Conservation (phyloP, 495 filamentous ascomycete genomes). For the Pseudomonodictys pantanalensis region DNA sequence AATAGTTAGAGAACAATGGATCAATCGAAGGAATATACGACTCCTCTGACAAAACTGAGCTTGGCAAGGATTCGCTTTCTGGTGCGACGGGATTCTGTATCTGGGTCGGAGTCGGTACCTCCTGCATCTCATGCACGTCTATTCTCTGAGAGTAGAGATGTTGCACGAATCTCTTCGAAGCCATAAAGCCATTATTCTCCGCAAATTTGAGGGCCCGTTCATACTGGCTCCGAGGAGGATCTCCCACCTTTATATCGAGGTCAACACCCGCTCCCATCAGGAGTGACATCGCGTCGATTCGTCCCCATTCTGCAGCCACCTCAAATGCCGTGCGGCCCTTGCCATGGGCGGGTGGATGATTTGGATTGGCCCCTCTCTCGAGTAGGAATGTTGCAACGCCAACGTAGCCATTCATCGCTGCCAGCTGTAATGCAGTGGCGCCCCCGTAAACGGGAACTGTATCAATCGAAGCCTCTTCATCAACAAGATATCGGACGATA, state of each 20-base stretch:
- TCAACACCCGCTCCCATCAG: neutral
- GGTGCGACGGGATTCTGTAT: too few relatives aligned
- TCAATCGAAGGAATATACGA: too few relatives aligned
- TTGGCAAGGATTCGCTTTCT: too few relatives aligned
- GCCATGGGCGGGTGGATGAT: neutral
- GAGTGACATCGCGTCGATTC: conserved; percentile 1
- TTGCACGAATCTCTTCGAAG: neutral
- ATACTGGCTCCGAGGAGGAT: neutral
- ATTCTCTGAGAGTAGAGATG: too few relatives aligned
- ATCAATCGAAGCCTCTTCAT: neutral
- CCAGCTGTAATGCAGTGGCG: conserved; percentile 4
- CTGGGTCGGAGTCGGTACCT: too few relatives aligned
- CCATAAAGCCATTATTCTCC: neutral
- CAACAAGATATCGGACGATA: neutral
- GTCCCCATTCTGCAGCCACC: neutral
- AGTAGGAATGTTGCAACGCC: conserved; percentile 5
- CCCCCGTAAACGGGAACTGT: neutral
- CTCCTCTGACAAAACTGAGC: too few relatives aligned
- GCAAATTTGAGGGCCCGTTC: conserved; percentile 2
- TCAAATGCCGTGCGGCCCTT: conserved; percentile 8
- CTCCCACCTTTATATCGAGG: neutral
- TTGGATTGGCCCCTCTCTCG: conserved; percentile 1
- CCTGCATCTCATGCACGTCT: too few relatives aligned
- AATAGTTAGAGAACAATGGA: too few relatives aligned
- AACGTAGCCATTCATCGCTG: conserved; percentile 1